A percentile compares a stretch with the other conserved stretches of the same genome.
Evolutionary conservation across 352 stramenopile species (phyloP).

Genomic region (Globisporangium echinulatum): DNA sequence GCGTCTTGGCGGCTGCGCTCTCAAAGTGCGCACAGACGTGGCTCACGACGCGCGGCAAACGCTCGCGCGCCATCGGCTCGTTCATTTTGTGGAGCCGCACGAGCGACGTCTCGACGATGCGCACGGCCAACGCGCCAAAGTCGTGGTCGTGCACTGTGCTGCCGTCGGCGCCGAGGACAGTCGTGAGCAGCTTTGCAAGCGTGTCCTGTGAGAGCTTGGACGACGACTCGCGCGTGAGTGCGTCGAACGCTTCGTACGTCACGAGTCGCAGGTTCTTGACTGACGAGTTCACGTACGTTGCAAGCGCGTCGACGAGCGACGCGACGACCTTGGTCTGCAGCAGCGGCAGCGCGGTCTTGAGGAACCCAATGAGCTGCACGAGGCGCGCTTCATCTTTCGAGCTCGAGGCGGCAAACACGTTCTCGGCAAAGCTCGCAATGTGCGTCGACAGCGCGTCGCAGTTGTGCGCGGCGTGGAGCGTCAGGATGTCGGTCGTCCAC

Average conservation of each 20-base stretch:
- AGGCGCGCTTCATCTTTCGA: constrained; percentile 70
- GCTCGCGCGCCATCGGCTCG: constrained; percentile 42
- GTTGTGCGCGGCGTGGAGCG: constrained; percentile 58
- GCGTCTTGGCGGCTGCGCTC: constrained; percentile 42
- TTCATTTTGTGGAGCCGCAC: constrained; percentile 61
- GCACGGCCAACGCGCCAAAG: constrained; percentile 57
- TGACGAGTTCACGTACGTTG: constrained; percentile 68
- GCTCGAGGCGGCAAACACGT: constrained; percentile 59
- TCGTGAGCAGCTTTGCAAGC: constrained; percentile 52
- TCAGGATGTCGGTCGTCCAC: constrained; percentile 64
- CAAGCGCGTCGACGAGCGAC: constrained; percentile 65
- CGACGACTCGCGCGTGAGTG: constrained; percentile 37
- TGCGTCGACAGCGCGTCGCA: constrained; percentile 81
- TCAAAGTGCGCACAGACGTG: constrained; percentile 70
- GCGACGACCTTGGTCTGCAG: constrained; percentile 76
- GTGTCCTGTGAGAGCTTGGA: constrained; percentile 63
- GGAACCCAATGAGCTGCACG: constrained; percentile 74
- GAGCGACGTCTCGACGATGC: constrained; percentile 54
- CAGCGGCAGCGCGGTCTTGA: constrained; percentile 71
- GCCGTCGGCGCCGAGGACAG: constrained; percentile 54
- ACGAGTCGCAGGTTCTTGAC: constrained; percentile 74
- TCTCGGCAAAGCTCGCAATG: constrained; percentile 83
- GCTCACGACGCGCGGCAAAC: constrained; percentile 73
- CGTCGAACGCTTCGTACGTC: constrained; percentile 70
- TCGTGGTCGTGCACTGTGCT: constrained; percentile 56